Percentiles rank a stretch among this genome's conserved stretches.
phyloP scores from a whole-genome alignment of 257 asterid genomes.

The Capsicum baccatum region DNA sequence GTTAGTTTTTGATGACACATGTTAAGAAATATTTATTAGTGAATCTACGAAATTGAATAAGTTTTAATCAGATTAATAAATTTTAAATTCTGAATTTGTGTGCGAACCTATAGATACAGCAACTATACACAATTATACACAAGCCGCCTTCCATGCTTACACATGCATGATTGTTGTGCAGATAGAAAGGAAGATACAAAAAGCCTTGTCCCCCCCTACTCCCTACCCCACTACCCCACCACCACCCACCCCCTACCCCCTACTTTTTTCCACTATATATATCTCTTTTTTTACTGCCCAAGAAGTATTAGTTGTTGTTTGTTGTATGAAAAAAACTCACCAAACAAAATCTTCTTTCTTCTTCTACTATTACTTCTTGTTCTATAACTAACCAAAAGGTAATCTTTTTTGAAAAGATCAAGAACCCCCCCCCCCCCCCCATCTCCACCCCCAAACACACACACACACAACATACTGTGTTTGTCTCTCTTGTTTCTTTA shows the following conservation, averaged over 20 bases:
- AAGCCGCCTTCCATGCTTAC: constrained; percentile 69
- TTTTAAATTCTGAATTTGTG: neutral
- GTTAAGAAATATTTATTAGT: no score
- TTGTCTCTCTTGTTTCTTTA: neutral
- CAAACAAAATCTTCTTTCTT: constrained; percentile 33
- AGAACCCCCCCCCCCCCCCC: constrained; percentile 44
- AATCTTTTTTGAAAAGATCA: constrained; percentile 56
- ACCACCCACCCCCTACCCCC: neutral
- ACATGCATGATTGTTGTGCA: constrained; percentile 76
- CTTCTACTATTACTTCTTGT: constrained; percentile 31
- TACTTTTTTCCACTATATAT: constrained; percentile 62
- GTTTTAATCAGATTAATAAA: neutral
- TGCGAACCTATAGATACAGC: neutral
- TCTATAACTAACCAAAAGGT: constrained; percentile 52
- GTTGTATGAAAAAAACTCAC: neutral
- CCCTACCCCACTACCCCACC: neutral
- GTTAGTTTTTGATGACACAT: no score
- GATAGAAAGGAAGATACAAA: constrained; percentile 35
- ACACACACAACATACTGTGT: neutral
- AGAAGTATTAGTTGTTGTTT: constrained; percentile 23
- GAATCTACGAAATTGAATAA: no score
- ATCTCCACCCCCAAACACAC: constrained; percentile 33
- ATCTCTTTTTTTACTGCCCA: constrained; percentile 35
- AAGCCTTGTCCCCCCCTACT: neutral
- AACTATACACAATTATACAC: constrained; percentile 14